phyloP scores from a whole-genome alignment of 345 rosid species.

The Mangifera indica region DNA sequence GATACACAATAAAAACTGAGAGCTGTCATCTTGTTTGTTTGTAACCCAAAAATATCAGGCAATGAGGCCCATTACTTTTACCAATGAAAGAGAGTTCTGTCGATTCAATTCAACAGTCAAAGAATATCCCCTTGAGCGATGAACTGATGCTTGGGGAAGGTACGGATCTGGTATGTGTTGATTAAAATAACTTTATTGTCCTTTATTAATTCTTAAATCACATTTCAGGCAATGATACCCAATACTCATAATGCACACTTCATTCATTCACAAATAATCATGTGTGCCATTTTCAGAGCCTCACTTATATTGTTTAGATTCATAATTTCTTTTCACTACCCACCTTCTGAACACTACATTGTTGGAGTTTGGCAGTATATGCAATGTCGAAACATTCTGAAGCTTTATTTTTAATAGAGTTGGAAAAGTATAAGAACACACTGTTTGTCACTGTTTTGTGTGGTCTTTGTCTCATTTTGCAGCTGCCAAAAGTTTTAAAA shows the following conservation, averaged over 20 bases:
- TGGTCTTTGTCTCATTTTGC: not conserved
- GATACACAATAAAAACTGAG: not conserved
- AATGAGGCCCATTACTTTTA: not conserved
- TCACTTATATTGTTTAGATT: not conserved
- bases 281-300: not conserved
- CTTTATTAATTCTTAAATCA: not conserved
- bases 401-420: not conserved
- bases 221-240: not conserved
- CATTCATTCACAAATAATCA: not conserved
- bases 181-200: not conserved
- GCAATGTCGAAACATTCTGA: not conserved
- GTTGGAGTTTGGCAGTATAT: not conserved
- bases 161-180: not conserved
- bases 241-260: not conserved
- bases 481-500: conserved; percentile 12
- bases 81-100: not conserved
- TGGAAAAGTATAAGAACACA: not conserved
- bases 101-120: not conserved
- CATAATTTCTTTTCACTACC: not conserved
- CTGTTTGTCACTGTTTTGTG: not conserved
- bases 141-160: not conserved
- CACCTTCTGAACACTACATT: not conserved
- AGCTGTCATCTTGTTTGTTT: not conserved
- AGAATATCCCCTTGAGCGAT: not conserved
- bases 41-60: not conserved